phyloP scores from a whole-genome alignment of 305 asterid species.

The Fraxinus xanthoxyloides region DNA sequence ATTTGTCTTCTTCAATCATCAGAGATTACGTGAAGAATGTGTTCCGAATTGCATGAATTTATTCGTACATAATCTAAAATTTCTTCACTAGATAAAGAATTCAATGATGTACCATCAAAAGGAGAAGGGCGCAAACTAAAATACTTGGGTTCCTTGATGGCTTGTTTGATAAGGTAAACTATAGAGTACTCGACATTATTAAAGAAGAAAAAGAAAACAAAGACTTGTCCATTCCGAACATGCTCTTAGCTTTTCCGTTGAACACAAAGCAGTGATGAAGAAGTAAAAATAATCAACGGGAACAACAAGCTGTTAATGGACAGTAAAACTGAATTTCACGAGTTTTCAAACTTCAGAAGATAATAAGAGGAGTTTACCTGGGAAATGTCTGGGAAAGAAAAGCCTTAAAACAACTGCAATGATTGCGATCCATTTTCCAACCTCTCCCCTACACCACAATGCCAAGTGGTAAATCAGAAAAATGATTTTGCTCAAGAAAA shows the following conservation, averaged over 20 bases:
- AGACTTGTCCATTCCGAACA: background rate
- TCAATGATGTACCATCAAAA: background rate
- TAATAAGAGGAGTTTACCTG: constrained; percentile 41
- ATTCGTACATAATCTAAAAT: background rate
- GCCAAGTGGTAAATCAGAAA: constrained; percentile 3
- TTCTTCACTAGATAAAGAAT: background rate
- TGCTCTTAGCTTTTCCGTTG: background rate
- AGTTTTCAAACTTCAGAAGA: background rate
- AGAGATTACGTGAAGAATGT: background rate
- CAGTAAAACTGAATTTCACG: background rate
- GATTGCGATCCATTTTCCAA: constrained; percentile 84
- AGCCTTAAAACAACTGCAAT: constrained; percentile 88
- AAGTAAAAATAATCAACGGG: background rate
- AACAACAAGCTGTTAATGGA: background rate
- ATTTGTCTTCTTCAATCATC: no score
- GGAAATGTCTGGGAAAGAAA: constrained; percentile 91
- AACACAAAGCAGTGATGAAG: background rate
- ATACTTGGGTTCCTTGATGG: background rate
- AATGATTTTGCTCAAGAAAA: background rate
- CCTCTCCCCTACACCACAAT: constrained; percentile 63
- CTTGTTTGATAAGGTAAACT: background rate
- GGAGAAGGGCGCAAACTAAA: background rate
- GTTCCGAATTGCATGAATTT: background rate
- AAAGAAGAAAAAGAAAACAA: background rate
- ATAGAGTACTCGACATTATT: background rate